Conservation (phyloP, 352 stramenopile genomes). For the Phytophthora pisi region DNA sequence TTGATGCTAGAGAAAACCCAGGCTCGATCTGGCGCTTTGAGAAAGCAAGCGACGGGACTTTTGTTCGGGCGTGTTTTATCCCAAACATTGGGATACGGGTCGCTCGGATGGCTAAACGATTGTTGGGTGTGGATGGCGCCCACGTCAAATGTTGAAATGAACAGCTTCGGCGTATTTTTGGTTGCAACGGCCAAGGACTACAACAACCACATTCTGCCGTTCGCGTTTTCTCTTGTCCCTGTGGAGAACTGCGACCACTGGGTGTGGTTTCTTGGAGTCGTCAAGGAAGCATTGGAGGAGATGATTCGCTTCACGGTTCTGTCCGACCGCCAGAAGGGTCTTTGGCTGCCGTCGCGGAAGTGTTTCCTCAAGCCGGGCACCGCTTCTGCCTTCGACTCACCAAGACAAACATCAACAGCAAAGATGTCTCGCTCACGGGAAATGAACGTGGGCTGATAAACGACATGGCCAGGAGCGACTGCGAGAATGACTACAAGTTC, state of each 20-base stretch:
- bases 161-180: not conserved
- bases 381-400: conserved; percentile 15
- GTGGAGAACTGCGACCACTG: not conserved
- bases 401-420: conserved; percentile 13
- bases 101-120: not conserved
- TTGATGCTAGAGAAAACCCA: not conserved
- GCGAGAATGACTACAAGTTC: conserved; percentile 8
- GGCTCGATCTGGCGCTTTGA: not conserved
- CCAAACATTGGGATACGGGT: not conserved
- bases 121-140: not conserved
- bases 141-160: not conserved
- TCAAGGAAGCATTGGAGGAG: not conserved
- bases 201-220: not conserved
- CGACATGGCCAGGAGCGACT: conserved; percentile 9
- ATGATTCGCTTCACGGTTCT: not conserved
- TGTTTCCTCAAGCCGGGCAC: conserved; percentile 12
- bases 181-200: not conserved
- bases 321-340: conserved; percentile 8
- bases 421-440: not conserved
- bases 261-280: not conserved
- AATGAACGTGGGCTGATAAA: conserved; percentile 3
- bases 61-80: not conserved
- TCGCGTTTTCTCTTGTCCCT: not conserved
- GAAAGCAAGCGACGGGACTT: not conserved
- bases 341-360: not conserved